Evolutionary conservation across 2,329 filamentous ascomycete species (phyloP).

Genomic region (Colletotrichum sp.): DNA sequence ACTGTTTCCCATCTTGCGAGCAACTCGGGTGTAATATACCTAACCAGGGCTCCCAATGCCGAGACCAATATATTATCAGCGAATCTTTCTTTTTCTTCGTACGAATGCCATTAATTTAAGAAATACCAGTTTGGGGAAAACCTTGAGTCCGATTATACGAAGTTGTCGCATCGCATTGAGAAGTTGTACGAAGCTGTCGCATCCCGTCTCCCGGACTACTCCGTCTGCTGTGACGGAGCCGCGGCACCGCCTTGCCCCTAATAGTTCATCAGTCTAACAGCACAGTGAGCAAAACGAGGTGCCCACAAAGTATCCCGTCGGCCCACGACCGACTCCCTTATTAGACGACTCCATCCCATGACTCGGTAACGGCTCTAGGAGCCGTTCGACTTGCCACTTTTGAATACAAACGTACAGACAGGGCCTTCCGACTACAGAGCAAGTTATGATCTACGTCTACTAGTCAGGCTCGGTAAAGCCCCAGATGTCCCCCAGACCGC

Average conservation of each 20-base stretch:
- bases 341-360: not conserved
- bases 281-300: not conserved
- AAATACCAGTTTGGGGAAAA: not conserved
- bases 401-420: not conserved
- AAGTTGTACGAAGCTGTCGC: not conserved
- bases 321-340: not conserved
- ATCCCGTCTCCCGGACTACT: not conserved
- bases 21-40: not conserved
- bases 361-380: not conserved
- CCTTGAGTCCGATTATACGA: not conserved
- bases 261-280: not conserved
- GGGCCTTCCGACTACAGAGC: not conserved
- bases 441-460: not conserved
- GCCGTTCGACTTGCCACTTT: not conserved
- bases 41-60: not conserved
- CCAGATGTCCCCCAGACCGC: not conserved
- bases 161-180: fast-evolving
- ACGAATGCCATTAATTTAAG: not conserved
- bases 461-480: not conserved
- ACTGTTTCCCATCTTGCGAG: not conserved
- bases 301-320: not conserved
- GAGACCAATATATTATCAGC: not conserved
- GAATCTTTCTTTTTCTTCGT: not conserved
- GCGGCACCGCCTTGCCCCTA: not conserved
- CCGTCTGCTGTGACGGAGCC: not conserved